These are phyloP conservation scores for Melanomma pulvis-pyrius DNA, from an alignment of 495 filamentous ascomycete genomes.

Conservation along the genomic window DNA sequence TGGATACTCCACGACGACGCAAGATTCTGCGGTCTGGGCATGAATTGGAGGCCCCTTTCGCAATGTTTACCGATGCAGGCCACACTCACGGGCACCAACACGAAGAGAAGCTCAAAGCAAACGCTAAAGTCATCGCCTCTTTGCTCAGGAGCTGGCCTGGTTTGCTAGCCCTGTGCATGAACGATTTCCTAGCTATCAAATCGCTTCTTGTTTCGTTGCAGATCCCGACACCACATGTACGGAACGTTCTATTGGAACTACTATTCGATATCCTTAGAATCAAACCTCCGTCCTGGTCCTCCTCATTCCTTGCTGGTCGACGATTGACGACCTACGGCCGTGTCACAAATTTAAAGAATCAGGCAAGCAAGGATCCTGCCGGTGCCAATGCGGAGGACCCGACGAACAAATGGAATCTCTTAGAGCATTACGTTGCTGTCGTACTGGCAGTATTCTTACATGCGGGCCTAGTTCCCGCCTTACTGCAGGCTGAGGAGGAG, in stretches of 20 bases:
- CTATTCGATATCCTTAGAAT: slow-evolving; percentile 90
- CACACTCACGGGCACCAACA: slow-evolving; percentile 58
- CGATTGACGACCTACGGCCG: slow-evolving; percentile 90
- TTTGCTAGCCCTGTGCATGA: slow-evolving; percentile 80
- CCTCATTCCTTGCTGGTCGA: slow-evolving; percentile 89
- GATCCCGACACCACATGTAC: slow-evolving; percentile 67
- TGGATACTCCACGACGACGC: slow-evolving; percentile 80
- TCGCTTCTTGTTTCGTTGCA: slow-evolving; percentile 81
- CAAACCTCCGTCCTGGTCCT: slow-evolving; percentile 94
- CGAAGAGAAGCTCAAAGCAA: slow-evolving; percentile 78
- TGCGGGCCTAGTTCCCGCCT: slow-evolving; percentile 71
- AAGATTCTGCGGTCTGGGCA: slow-evolving; percentile 79
- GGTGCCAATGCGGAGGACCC: slow-evolving; percentile 60
- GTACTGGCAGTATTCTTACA: slow-evolving; percentile 83
- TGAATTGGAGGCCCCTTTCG: slow-evolving; percentile 53
- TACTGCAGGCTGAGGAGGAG: slow-evolving; percentile 69
- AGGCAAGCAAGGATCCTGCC: slow-evolving; percentile 56
- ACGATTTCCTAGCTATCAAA: slow-evolving; percentile 76
- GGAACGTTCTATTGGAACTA: slow-evolving; percentile 72
- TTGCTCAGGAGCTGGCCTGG: slow-evolving; percentile 93
- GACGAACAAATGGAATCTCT: slow-evolving; percentile 73
- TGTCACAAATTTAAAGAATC: slow-evolving; percentile 76
- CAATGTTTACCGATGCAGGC: slow-evolving; percentile 84
- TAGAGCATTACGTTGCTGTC: slow-evolving; percentile 92
- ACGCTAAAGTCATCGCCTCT: slow-evolving; percentile 81